Conservation (phyloP, 495 filamentous ascomycete genomes). For the Aspergillus olivimuriae region DNA sequence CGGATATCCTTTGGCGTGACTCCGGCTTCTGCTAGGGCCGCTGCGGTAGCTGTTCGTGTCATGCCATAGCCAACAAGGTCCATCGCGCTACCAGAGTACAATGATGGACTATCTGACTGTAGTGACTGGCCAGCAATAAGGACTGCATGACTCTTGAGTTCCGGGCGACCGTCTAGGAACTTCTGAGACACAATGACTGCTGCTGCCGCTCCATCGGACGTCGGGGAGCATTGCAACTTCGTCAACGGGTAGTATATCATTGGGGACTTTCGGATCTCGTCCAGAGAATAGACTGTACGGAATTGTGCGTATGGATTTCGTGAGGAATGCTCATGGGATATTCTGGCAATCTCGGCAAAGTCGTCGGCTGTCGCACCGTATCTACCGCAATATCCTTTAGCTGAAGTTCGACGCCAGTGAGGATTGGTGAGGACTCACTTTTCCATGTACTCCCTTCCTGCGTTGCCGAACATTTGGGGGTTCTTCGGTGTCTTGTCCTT, state of each 20-base stretch:
- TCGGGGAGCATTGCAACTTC: conserved; percentile 74
- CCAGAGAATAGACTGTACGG: conserved; percentile 76
- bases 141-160: conserved; percentile 69
- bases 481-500: conserved; percentile 60
- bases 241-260: conserved; percentile 74
- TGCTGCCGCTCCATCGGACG: conserved; percentile 81
- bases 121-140: conserved; percentile 79
- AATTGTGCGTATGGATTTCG: conserved; percentile 63
- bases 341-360: conserved; percentile 77
- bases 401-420: conserved; percentile 74
- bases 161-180: conserved; percentile 74
- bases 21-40: conserved; percentile 66
- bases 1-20: conserved; percentile 58
- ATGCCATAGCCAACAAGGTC: conserved; percentile 82
- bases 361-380: conserved; percentile 64
- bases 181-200: conserved; percentile 81
- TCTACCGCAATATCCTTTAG: conserved; percentile 64
- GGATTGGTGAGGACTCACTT: conserved; percentile 44
- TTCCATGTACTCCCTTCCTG: conserved; percentile 87
- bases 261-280: conserved; percentile 67
- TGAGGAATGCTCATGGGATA: conserved; percentile 75
- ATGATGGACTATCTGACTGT: conserved; percentile 66
- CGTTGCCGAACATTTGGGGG: conserved; percentile 91
- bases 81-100: conserved; percentile 70
- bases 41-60: conserved; percentile 51